These are phyloP conservation scores for Adansonia digitata DNA, from an alignment of 345 rosid species.

Conservation along the genomic window DNA sequence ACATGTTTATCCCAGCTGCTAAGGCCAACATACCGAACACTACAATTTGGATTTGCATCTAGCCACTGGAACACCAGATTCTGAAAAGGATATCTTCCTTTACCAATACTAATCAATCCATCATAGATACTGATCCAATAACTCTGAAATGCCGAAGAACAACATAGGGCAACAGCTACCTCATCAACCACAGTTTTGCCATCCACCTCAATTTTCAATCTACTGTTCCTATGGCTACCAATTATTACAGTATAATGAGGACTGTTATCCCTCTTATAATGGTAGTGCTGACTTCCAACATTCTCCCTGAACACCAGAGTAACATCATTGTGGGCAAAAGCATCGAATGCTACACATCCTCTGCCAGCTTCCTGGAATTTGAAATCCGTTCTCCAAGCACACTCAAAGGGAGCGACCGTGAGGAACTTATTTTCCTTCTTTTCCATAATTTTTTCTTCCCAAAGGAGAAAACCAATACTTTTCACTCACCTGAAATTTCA, in stretches of 20 bases:
- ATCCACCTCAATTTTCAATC: slow-evolving; percentile 87
- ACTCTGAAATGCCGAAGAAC: slow-evolving; percentile 78
- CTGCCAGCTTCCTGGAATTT: slow-evolving; percentile 87
- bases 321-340: slow-evolving; percentile 91
- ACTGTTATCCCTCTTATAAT: slow-evolving; percentile 80
- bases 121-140: slow-evolving; percentile 94
- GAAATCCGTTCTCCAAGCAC: slow-evolving; percentile 95
- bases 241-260: slow-evolving; percentile 96
- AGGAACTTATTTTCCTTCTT: slow-evolving; percentile 62
- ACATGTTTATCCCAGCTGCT: slow-evolving; percentile 99
- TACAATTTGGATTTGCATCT: slow-evolving; percentile 78
- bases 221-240: slow-evolving; percentile 85
- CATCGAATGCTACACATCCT: slow-evolving; percentile 96
- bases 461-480: not conserved
- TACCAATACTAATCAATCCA: slow-evolving; percentile 83
- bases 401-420: slow-evolving; percentile 94
- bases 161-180: slow-evolving; percentile 67
- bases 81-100: slow-evolving; percentile 95
- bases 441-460: slow-evolving; percentile 40
- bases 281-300: slow-evolving; percentile 89
- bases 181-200: slow-evolving; percentile 81
- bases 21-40: slow-evolving; percentile 74
- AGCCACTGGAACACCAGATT: slow-evolving; percentile 88
- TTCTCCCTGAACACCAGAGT: slow-evolving; percentile 95
- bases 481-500: slow-evolving; percentile 14